Conservation (phyloP, 1,284 basidiomycete species). For the Cutaneotrichosporon daszewskae region DNA sequence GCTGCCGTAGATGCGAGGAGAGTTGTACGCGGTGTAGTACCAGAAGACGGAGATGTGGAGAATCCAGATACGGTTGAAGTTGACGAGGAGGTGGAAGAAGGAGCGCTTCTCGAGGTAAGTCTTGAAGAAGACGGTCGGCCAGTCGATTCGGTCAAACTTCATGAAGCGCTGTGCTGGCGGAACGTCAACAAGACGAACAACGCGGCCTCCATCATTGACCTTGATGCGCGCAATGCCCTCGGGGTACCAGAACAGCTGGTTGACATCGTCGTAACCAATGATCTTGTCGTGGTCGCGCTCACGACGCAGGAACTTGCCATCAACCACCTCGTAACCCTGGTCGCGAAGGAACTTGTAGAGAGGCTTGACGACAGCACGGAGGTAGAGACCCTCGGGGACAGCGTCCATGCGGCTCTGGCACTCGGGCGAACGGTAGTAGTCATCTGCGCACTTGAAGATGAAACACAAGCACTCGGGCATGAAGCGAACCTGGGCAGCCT, state of each 20-base stretch:
- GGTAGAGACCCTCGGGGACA: conserved; percentile 90
- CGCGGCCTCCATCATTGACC: conserved; percentile 60
- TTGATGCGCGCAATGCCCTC: conserved; percentile 93
- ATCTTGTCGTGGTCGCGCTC: conserved; percentile 92
- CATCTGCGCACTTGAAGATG: conserved; percentile 99
- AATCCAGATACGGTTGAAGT: conserved; percentile 98
- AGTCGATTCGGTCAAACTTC: conserved; percentile 91
- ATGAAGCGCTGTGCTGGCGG: conserved; percentile 85
- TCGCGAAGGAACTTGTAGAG: conserved; percentile 97
- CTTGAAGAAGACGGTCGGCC: conserved; percentile 93
- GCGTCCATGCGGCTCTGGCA: conserved; percentile 91
- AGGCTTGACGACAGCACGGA: conserved; percentile 86
- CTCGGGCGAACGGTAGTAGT: conserved; percentile 98
- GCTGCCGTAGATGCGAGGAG: conserved; percentile 72
- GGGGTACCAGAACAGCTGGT: conserved; percentile 99
- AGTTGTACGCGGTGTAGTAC: conserved; percentile 92
- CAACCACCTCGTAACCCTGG: conserved; percentile 94
- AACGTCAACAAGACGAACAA: conserved; percentile 84
- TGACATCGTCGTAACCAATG: conserved; percentile 98
- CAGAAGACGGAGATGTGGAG: conserved; percentile 87
- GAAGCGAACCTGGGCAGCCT: conserved; percentile 97
- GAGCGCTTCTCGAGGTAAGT: conserved; percentile 94
- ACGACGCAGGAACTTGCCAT: conserved; percentile 88
- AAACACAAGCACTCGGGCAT: conserved; percentile 95
- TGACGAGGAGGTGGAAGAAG: conserved; percentile 87